Evolutionary conservation across 352 stramenopile genomes (phyloP), one percentile per base, ranked within the genome.

Genomic region (Globisporangium middletonii): DNA sequence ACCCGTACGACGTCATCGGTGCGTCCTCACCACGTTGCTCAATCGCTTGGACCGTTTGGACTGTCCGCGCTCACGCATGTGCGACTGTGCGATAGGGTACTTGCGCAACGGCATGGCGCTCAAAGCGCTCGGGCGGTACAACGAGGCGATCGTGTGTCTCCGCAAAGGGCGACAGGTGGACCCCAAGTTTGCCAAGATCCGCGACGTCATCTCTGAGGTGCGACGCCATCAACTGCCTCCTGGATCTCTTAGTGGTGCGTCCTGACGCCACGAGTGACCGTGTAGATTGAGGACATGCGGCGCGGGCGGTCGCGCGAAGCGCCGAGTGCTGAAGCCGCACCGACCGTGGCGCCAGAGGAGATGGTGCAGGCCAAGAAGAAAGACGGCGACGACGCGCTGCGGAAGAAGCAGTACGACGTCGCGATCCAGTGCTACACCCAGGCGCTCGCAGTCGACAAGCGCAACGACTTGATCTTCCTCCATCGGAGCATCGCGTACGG

Each of bases 1-100:
- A 98, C 59, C 92, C 90, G 23, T 89, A 92, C 55, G 97, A 98
- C 59, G 89, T 96, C 27, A 98, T 96, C 66, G 90, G 79, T 80
- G 56, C 19, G 55, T 23, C 2, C 26, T 38, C 45, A 19, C 4
- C 19, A 0, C 12, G 30, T 47, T 23, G 26, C 30, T 23, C 2
- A 18, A 42, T 38, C 7, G 33, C 33, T 38, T 38, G 33, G 12
- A 12, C 33, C 33, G 23, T 23, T 45, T n/a, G 16, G 12, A 43
- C 28, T 9, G 3, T 38, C 33, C 6, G 8, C 26, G n/a, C 38
- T 45, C 8, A 49, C n/a, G 23, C 26, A 28, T 53, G 16, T 45
- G 8, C 6, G 3, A 18, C 56, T 26, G n/a, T 26, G n/a, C 15
- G 23, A 11, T 50, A 75, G 83, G 79, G 9, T 98, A 98, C 66